Percentiles rank a stretch among this genome's conserved stretches.
Evolutionary conservation across 2,329 filamentous ascomycete species (phyloP).

Genomic region (Claviceps sp.): DNA sequence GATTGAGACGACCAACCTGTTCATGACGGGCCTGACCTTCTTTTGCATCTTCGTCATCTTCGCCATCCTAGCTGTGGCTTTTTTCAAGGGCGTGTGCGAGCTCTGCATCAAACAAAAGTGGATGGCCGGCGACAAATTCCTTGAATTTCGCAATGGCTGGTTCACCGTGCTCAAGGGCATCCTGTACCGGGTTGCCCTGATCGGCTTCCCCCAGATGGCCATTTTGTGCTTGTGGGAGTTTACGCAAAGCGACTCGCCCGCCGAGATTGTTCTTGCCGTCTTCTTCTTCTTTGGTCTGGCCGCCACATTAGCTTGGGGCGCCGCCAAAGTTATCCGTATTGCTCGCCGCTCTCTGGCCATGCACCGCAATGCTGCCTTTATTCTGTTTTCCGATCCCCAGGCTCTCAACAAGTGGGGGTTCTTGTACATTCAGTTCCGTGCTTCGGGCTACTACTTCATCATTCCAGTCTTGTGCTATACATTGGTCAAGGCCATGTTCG

Average conservation of each 20-base stretch:
- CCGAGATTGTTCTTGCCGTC: conserved; percentile 73
- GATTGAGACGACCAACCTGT: conserved; percentile 86
- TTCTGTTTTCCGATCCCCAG: conserved; percentile 89
- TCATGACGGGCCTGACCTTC: conserved; percentile 82
- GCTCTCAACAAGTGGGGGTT: conserved; percentile 97
- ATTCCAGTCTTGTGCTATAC: conserved; percentile 66
- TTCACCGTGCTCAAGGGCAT: conserved; percentile 86
- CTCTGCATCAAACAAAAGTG: conserved; percentile 57
- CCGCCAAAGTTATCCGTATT: conserved; percentile 78
- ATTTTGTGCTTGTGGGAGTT: conserved; percentile 92
- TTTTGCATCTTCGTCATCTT: conserved; percentile 74
- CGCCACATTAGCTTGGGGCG: conserved; percentile 68
- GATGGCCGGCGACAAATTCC: conserved; percentile 77
- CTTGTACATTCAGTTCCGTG: conserved; percentile 92
- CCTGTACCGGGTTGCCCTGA: conserved; percentile 77
- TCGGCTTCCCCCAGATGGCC: conserved; percentile 83
- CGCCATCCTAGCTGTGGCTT: conserved; percentile 56
- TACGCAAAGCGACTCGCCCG: conserved; percentile 70
- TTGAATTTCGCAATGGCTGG: conserved; percentile 92
- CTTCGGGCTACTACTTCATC: conserved; percentile 91
- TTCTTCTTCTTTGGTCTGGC: conserved; percentile 79
- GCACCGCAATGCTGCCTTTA: conserved; percentile 95
- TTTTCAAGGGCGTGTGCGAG: conserved; percentile 76
- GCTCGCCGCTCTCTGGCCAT: conserved; percentile 78
- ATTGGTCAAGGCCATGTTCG: conserved; percentile 79